Percentiles rank a stretch among this genome's conserved stretches.
phyloP scores from a whole-genome alignment of 2,329 filamentous ascomycete species.

The Penicillium sp. region DNA sequence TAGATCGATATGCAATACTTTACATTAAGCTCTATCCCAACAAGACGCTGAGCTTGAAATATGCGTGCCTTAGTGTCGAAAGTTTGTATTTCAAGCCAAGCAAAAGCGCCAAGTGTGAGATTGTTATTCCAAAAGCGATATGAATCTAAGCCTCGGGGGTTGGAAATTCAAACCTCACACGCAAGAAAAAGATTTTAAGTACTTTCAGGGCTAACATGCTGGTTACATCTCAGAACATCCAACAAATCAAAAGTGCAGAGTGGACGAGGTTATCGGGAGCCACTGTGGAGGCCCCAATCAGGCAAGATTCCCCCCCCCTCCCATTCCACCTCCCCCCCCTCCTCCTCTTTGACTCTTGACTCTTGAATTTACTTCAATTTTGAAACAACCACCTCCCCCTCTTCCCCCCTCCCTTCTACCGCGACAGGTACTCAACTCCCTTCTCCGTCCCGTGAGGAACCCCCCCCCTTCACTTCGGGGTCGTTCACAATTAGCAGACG shows the following conservation, averaged over 20 bases:
- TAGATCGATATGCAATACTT: neutral
- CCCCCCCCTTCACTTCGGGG: neutral
- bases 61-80: neutral
- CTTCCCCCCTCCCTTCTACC: neutral
- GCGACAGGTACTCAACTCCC: neutral
- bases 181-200: neutral
- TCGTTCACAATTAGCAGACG: conserved; percentile 19
- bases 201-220: neutral
- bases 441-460: neutral
- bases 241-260: neutral
- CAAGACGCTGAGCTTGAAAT: too few relatives aligned
- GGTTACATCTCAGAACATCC: neutral
- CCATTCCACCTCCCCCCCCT: conserved; percentile 5
- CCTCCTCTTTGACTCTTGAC: neutral
- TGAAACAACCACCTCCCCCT: neutral
- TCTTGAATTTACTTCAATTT: conserved; percentile 4
- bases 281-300: conserved; percentile 16
- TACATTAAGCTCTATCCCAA: neutral
- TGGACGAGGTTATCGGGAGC: conserved; percentile 5
- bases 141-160: neutral
- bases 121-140: neutral
- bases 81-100: neutral
- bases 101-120: neutral
- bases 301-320: conserved; percentile 19
- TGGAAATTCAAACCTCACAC: neutral